Evolutionary conservation across 1,284 basidiomycete species (phyloP).

Genomic region (Rhodotorula mucilaginosa): DNA sequence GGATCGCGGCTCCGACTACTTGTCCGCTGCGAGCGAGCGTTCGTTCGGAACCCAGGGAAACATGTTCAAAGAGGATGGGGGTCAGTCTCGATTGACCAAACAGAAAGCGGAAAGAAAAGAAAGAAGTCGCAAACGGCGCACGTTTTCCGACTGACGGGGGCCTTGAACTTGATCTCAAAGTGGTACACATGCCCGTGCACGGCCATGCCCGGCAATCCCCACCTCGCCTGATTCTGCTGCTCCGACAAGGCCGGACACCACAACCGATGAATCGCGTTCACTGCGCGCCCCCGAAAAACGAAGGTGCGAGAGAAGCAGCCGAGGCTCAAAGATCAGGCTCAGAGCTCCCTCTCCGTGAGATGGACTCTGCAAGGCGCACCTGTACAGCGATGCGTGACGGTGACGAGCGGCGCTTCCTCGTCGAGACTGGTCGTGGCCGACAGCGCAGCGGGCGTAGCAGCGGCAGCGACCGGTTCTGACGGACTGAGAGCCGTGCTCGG

Average conservation of each 20-base stretch:
- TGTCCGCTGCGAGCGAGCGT: conserved; percentile 6
- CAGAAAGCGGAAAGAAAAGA: too few species aligned
- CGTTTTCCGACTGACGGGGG: conserved; percentile 21
- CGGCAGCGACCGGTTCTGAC: background rate
- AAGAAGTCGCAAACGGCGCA: conserved; percentile 4
- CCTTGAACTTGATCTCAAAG: conserved; percentile 28
- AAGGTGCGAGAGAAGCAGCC: too few species aligned
- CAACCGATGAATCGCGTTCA: conserved; percentile 26
- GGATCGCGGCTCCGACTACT: conserved; percentile 8
- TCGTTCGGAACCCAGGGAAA: too few species aligned
- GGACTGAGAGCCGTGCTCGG: background rate
- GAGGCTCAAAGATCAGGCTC: too few species aligned
- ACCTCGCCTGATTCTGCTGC: conserved; percentile 14
- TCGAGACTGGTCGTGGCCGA: background rate
- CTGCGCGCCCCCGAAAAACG: background rate
- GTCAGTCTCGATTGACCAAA: background rate
- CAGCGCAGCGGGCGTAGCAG: background rate
- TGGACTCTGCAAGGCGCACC: background rate
- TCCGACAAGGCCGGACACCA: conserved; percentile 7
- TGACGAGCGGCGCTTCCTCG: conserved; percentile 7
- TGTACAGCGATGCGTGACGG: background rate
- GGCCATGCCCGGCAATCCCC: conserved; percentile 6
- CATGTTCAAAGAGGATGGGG: too few species aligned
- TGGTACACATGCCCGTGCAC: conserved; percentile 30
- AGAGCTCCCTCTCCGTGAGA: background rate